These are phyloP conservation scores for Pythium periplocum DNA, from an alignment of 352 stramenopile genomes.

Conservation along the genomic window DNA sequence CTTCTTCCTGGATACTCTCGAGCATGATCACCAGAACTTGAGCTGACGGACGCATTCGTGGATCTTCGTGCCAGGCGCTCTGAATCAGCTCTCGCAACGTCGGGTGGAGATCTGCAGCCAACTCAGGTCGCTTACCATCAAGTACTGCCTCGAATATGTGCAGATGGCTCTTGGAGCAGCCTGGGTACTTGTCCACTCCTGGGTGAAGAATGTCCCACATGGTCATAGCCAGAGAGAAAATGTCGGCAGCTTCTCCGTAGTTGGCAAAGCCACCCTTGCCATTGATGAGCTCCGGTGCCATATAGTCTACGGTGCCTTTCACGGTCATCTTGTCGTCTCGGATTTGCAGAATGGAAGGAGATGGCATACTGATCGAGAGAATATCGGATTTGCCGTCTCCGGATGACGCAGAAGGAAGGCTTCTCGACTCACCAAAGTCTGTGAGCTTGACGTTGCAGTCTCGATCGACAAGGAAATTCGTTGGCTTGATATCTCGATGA, in stretches of 20 bases:
- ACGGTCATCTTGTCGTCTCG: slow-evolving; percentile 43
- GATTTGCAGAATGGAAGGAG: too few relatives aligned
- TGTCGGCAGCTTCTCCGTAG: slow-evolving; percentile 66
- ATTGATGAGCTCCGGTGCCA: slow-evolving; percentile 76
- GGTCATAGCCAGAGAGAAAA: slow-evolving; percentile 72
- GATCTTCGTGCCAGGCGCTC: slow-evolving; percentile 21
- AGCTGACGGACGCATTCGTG: slow-evolving; percentile 13
- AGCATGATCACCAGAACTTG: slow-evolving; percentile 24
- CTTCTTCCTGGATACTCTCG: slow-evolving; percentile 24
- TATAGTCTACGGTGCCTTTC: slow-evolving; percentile 74
- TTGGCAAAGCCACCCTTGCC: slow-evolving; percentile 58
- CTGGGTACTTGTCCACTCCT: slow-evolving; percentile 50
- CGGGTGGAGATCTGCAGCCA: slow-evolving; percentile 18
- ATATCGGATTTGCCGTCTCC: neutral
- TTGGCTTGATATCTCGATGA: slow-evolving; percentile 66
- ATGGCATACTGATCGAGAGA: too few relatives aligned
- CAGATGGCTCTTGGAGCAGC: neutral
- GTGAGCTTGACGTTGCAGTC: slow-evolving; percentile 45
- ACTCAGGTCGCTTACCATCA: slow-evolving; percentile 19
- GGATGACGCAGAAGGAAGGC: slow-evolving; percentile 18
- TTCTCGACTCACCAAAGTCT: slow-evolving; percentile 56
- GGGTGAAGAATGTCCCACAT: slow-evolving; percentile 76
- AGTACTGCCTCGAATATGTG: slow-evolving; percentile 27
- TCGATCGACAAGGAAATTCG: slow-evolving; percentile 57
- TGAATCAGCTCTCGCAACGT: slow-evolving; percentile 22